These are phyloP conservation scores for Cercospora zeina DNA, from an alignment of 2,329 filamentous ascomycete species.

Conservation along the genomic window DNA sequence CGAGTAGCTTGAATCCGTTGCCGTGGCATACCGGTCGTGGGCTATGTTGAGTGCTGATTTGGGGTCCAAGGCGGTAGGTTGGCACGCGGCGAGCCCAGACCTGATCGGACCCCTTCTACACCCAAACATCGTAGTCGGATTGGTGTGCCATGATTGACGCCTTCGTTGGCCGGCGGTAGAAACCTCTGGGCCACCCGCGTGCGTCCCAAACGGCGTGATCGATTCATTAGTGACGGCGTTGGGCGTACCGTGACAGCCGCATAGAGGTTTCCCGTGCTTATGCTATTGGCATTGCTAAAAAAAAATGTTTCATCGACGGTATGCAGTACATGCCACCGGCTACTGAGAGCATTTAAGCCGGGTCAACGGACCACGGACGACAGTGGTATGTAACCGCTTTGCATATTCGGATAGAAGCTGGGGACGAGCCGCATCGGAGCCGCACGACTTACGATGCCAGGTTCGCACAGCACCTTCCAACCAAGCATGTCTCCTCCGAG, in stretches of 20 bases:
- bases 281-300: not conserved
- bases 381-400: constrained; percentile 3
- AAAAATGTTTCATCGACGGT: not conserved
- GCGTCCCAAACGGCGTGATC: not conserved
- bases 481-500: constrained; percentile 10
- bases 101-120: not conserved
- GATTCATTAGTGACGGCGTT: not conserved
- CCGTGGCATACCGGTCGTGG: not conserved
- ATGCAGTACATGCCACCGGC: not conserved
- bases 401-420: not conserved
- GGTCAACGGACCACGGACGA: no score
- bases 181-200: not conserved
- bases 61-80: not conserved
- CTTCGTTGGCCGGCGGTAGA: not conserved
- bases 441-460: not conserved
- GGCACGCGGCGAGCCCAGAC: not conserved
- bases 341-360: constrained; percentile 1
- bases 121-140: not conserved
- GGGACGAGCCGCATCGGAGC: constrained; percentile 12
- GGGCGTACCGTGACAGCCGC: not conserved
- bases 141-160: not conserved
- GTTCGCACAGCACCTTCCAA: constrained; percentile 1
- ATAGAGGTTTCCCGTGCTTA: not conserved
- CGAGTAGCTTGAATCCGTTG: not conserved
- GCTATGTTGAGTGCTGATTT: not conserved